Evolutionary conservation across 1,284 basidiomycete genomes (phyloP), one percentile per base, ranked within the genome.

Genomic region (Hemileccinum hortonii): DNA sequence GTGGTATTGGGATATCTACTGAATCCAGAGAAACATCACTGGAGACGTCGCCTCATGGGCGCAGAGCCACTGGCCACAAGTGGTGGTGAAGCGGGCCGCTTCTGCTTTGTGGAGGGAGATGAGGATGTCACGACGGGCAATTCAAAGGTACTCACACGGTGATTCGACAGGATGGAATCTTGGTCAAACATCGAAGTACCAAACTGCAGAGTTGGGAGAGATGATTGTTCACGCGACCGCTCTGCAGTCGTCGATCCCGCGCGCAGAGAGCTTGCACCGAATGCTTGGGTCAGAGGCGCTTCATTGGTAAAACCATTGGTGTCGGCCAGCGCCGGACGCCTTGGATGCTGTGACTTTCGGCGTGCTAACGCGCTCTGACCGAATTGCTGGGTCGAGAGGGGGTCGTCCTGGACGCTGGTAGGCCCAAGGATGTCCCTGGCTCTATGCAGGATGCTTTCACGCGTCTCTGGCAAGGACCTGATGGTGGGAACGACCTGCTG

Each of bases 361-460:
- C 40, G 24, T 21, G 59, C 61, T n/a, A 66, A 50, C 29, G 50
- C 55, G 53, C 64, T 66, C 47, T 49, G 53, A 19, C 60, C 59
- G 49, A 76, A 61, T 12, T 61, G 60, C 52, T 76, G 73, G 7
- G 69, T 72, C n/a, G 60, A 53, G 9, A 59, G 55, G 15, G 48
- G 44, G 11, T 57, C 54, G 16, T 54, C 29, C 6, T 35, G 39
- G 42, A 11, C 30, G 4, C 24, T 40, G 38, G 52, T 18, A 22
- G 44, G 32, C 42, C 64, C 69, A 51, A 84, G 68, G 21, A 87
- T 61, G n/a, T 62, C 64, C 47, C 73, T 74, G 6, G 87, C 87
- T 58, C 75, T 78, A 49, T 75, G 72, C 32, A 84, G 60, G 50
- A 88, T 89, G 33, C 55, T 65, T 26, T 73, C 66, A 8, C 83